Conservation (phyloP, 257 asterid species). For the Ballota nigra region DNA sequence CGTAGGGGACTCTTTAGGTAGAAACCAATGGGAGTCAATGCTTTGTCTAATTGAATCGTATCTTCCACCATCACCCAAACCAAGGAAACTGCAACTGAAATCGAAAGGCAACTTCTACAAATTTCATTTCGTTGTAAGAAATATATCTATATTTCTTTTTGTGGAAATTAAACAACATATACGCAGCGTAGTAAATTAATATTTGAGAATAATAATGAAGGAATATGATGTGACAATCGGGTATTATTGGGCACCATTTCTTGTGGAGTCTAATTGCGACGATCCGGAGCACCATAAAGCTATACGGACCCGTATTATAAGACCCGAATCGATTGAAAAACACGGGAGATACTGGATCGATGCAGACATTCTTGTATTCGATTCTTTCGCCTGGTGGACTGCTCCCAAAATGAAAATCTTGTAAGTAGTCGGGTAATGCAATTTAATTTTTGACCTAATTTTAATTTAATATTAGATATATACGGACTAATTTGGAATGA, state of each 20-base stretch:
- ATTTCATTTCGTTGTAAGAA: constrained; percentile 46
- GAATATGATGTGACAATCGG: constrained; percentile 62
- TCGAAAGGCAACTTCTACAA: constrained; percentile 36
- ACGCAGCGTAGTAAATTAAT: background rate
- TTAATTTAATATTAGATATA: no score
- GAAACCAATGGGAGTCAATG: constrained; percentile 67
- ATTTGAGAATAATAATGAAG: constrained; percentile 23
- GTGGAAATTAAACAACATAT: background rate
- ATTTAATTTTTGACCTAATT: no score
- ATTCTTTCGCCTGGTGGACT: constrained; percentile 66
- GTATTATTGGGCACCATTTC: constrained; percentile 75
- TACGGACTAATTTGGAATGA: no score
- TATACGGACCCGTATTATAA: constrained; percentile 23
- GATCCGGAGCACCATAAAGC: constrained; percentile 28
- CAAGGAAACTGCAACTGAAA: constrained; percentile 1
- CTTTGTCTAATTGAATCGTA: constrained; percentile 58
- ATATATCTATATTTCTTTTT: background rate
- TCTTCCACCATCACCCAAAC: constrained; percentile 31
- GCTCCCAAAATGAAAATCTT: constrained; percentile 29
- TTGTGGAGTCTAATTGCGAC: constrained; percentile 66
- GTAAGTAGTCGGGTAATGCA: constrained; percentile 29
- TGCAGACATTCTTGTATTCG: constrained; percentile 59
- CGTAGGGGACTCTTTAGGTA: constrained; percentile 64
- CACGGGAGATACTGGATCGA: constrained; percentile 57
- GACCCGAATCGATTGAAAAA: constrained; percentile 41